These are phyloP conservation scores for Penicillium concentricum DNA, from an alignment of 2,329 filamentous ascomycete genomes.

Conservation along the genomic window DNA sequence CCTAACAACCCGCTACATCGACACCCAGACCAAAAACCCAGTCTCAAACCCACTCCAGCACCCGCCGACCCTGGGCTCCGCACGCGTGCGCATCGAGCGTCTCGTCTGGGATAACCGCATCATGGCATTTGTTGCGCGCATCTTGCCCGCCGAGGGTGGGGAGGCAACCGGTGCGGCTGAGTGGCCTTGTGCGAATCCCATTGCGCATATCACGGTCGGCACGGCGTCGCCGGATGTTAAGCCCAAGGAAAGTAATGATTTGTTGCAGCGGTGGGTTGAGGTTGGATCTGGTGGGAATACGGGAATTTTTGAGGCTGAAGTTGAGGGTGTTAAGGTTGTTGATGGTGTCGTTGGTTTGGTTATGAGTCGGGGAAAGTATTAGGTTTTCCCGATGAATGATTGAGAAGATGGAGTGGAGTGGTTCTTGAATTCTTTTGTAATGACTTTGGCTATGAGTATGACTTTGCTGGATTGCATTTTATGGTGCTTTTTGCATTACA, in stretches of 20 bases:
- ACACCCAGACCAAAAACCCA: conserved; percentile 31
- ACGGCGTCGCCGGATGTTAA: conserved; percentile 74
- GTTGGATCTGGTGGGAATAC: conserved; percentile 51
- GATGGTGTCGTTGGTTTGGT: conserved; percentile 56
- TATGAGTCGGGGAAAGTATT: conserved; percentile 35
- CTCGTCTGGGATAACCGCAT: conserved; percentile 81
- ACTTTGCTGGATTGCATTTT: background rate
- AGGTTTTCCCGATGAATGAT: background rate
- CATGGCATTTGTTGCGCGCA: conserved; percentile 86
- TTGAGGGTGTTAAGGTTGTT: conserved; percentile 56
- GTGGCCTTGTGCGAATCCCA: conserved; percentile 71
- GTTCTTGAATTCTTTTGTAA: no score
- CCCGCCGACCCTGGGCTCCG: conserved; percentile 35
- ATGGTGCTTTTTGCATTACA: background rate
- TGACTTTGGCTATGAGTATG: background rate
- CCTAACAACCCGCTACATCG: conserved; percentile 62
- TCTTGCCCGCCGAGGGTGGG: conserved; percentile 43
- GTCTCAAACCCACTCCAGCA: conserved; percentile 21
- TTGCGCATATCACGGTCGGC: conserved; percentile 87
- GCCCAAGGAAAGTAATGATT: conserved; percentile 88
- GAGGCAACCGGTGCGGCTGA: conserved; percentile 31
- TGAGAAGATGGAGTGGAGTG: conserved; percentile 5
- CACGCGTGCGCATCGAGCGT: conserved; percentile 57
- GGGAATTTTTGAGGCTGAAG: conserved; percentile 55
- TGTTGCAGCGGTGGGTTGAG: conserved; percentile 74